Evolutionary conservation across 192 early-diverging fungal species (phyloP).

Genomic region (Rhizoclosmatium globosum): DNA sequence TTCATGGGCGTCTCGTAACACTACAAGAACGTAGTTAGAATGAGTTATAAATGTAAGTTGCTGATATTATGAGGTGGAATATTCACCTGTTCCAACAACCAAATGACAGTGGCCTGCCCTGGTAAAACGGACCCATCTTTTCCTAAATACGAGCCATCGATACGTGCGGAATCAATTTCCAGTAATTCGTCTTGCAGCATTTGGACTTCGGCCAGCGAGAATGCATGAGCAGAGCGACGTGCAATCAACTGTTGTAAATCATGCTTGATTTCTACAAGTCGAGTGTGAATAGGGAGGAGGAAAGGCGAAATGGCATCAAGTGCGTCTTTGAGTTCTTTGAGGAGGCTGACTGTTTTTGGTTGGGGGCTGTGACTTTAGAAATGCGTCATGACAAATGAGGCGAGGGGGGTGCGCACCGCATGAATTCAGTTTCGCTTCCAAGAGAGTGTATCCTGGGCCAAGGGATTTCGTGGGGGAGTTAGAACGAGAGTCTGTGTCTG

Average conservation of each 20-base stretch:
- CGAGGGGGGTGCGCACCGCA: neutral
- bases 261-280: constrained; percentile 77
- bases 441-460: constrained; percentile 6
- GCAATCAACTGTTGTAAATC: constrained; percentile 56
- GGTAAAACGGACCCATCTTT: constrained; percentile 71
- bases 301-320: constrained; percentile 72
- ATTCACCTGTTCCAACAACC: constrained; percentile 67
- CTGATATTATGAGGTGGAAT: neutral
- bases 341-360: neutral
- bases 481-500: too few relatives aligned
- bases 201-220: constrained; percentile 51
- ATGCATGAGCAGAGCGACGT: constrained; percentile 38
- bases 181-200: constrained; percentile 60
- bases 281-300: constrained; percentile 75
- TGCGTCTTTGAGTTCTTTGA: constrained; percentile 62
- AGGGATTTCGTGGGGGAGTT: neutral
- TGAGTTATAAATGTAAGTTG: neutral
- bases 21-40: constrained; percentile 34
- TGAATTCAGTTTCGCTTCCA: constrained; percentile 30
- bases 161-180: constrained; percentile 78
- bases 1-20: constrained; percentile 85
- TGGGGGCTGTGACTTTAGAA: neutral
- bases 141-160: constrained; percentile 83
- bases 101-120: constrained; percentile 86
- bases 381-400: neutral